A percentile compares a stretch with the other conserved stretches of the same genome.
Evolutionary conservation across 108 stramenopile species (phyloP).

Genomic region (Epipyxis sp.): DNA sequence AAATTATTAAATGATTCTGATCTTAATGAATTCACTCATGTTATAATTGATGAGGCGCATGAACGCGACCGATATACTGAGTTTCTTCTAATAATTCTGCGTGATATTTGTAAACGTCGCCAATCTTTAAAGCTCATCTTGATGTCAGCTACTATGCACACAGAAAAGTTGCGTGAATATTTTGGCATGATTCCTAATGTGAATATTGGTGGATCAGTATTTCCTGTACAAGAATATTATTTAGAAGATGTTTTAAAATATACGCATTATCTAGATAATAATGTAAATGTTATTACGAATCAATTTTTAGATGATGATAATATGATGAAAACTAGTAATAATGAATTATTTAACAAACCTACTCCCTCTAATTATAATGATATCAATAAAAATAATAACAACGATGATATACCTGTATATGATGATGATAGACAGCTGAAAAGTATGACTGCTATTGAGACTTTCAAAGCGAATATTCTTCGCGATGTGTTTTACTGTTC

Average conservation of each 20-base stretch:
- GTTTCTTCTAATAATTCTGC: slow-evolving; percentile 55
- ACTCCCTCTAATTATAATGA: too few species aligned
- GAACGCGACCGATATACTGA: slow-evolving; percentile 56
- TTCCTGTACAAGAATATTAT: slow-evolving; percentile 66
- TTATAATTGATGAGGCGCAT: slow-evolving; percentile 53
- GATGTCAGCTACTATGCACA: slow-evolving; percentile 86
- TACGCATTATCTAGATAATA: slow-evolving; percentile 46
- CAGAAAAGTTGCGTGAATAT: slow-evolving; percentile 69
- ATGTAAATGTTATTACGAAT: too few species aligned
- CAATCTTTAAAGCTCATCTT: slow-evolving; percentile 70
- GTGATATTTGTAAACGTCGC: slow-evolving; percentile 39
- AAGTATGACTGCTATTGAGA: background rate
- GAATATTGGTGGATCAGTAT: slow-evolving; percentile 74
- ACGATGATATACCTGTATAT: too few species aligned
- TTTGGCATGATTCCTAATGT: slow-evolving; percentile 72
- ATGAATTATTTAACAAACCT: slow-evolving; percentile 23
- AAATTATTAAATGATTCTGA: slow-evolving; percentile 46
- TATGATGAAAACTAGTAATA: too few species aligned
- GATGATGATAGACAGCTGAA: background rate
- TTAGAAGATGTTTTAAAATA: slow-evolving; percentile 73
- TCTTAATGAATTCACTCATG: slow-evolving; percentile 44
- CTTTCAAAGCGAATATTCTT: slow-evolving; percentile 12
- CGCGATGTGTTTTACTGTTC: slow-evolving; percentile 32
- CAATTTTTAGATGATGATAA: too few species aligned
- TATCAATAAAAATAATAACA: too few species aligned